These are phyloP conservation scores for Bassia scoparia DNA, from an alignment of 148 eudicot species.

Conservation along the genomic window DNA sequence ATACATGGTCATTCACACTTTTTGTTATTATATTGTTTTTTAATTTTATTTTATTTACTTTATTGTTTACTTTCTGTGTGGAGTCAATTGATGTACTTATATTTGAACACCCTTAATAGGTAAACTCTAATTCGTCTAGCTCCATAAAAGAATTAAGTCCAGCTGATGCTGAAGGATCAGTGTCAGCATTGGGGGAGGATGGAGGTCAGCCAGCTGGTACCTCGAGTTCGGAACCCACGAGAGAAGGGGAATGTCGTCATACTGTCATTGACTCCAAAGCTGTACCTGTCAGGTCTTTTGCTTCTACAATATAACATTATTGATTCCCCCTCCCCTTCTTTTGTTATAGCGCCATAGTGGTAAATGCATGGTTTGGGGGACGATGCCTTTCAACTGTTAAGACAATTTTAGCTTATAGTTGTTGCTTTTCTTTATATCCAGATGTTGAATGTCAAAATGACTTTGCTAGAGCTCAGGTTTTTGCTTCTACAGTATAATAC, in stretches of 20 bases:
- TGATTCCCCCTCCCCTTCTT: neutral
- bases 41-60: neutral
- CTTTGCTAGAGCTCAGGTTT: no score
- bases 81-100: neutral
- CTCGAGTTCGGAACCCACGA: constrained; percentile 15
- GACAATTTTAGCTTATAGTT: no score
- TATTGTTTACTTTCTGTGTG: neutral
- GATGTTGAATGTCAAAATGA: no score
- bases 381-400: neutral
- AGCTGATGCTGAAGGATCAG: constrained; percentile 26
- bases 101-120: constrained; percentile 20
- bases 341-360: neutral
- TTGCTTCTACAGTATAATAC: no score
- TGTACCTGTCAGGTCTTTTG: constrained; percentile 29
- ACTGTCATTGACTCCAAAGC: constrained; percentile 16
- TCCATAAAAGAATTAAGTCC: constrained; percentile 34
- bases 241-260: constrained; percentile 25
- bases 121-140: constrained; percentile 37
- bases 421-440: no score
- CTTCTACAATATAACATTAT: neutral
- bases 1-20: no score
- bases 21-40: no score
- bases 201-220: constrained; percentile 22
- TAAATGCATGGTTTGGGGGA: neutral
- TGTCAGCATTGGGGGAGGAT: constrained; percentile 29